These are phyloP conservation scores for Rhodotorula sp. DNA, from an alignment of 1,284 basidiomycete genomes.

Conservation along the genomic window DNA sequence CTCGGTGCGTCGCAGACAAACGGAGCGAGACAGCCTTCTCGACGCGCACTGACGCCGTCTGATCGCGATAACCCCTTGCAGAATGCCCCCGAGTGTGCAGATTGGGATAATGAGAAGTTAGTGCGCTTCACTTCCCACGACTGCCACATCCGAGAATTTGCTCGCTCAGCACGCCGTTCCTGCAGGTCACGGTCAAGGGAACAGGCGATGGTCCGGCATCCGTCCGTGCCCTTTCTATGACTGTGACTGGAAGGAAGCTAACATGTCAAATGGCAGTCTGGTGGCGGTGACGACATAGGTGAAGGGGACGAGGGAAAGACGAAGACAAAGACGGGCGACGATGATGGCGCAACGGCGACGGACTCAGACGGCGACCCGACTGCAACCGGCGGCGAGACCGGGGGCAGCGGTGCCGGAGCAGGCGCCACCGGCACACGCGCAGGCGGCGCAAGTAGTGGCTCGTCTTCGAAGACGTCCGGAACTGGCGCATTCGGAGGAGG, in stretches of 20 bases:
- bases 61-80: not conserved
- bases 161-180: no score
- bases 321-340: no score
- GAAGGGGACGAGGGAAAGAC: no score
- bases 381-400: not conserved
- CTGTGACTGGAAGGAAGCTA: not conserved
- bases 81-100: not conserved
- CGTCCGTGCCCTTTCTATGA: not conserved
- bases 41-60: no score
- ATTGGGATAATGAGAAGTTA: constrained; percentile 10
- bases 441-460: not conserved
- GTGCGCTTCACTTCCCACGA: not conserved
- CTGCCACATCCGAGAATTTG: not conserved
- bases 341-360: no score
- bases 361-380: not conserved
- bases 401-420: no score
- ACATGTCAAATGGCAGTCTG: not conserved
- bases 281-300: no score
- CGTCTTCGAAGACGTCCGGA: no score
- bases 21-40: not conserved
- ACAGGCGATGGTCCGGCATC: not conserved
- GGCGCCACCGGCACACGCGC: not conserved
- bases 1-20: not conserved
- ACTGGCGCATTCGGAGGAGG: no score
- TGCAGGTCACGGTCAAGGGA: constrained; percentile 1